Conservation (phyloP, 768 basidiomycete species). For the Podaxis sp. region DNA sequence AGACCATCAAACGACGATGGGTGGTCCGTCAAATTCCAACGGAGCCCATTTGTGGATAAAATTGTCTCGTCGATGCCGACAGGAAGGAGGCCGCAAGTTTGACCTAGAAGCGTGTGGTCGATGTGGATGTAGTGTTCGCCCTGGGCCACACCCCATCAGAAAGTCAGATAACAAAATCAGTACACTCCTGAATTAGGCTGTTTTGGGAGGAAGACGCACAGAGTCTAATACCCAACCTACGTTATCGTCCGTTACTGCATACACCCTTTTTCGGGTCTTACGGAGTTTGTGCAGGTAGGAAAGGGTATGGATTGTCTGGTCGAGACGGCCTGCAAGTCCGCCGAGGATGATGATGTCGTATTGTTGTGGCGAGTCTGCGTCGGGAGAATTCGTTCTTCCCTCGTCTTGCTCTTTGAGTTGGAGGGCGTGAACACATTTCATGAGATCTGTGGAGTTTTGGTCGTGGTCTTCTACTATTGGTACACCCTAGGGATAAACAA, state of each 20-base stretch:
- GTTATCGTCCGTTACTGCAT: constrained; percentile 86
- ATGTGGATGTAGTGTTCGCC: constrained; percentile 81
- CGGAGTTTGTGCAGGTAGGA: constrained; percentile 83
- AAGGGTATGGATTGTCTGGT: constrained; percentile 91
- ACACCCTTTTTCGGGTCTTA: constrained; percentile 55
- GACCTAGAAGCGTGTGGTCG: constrained; percentile 72
- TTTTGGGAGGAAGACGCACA: constrained; percentile 40
- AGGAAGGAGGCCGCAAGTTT: constrained; percentile 94
- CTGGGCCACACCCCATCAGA: constrained; percentile 38
- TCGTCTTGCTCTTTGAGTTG: constrained; percentile 52
- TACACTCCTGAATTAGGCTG: background rate
- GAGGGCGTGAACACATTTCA: constrained; percentile 82
- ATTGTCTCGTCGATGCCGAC: constrained; percentile 77
- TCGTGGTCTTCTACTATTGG: constrained; percentile 63
- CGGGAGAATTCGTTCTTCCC: constrained; percentile 34
- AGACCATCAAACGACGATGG: constrained; percentile 81
- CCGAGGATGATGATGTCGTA: constrained; percentile 80
- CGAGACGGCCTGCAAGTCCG: constrained; percentile 87
- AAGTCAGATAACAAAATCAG: background rate
- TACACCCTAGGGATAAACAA: constrained; percentile 55
- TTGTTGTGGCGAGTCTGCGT: constrained; percentile 28
- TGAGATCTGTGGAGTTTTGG: constrained; percentile 90
- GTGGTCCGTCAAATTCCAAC: constrained; percentile 79
- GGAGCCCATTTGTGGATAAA: constrained; percentile 80
- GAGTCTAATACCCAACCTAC: constrained; percentile 85